Conservation (phyloP, 352 stramenopile species). For the Phytophthora pisi region DNA sequence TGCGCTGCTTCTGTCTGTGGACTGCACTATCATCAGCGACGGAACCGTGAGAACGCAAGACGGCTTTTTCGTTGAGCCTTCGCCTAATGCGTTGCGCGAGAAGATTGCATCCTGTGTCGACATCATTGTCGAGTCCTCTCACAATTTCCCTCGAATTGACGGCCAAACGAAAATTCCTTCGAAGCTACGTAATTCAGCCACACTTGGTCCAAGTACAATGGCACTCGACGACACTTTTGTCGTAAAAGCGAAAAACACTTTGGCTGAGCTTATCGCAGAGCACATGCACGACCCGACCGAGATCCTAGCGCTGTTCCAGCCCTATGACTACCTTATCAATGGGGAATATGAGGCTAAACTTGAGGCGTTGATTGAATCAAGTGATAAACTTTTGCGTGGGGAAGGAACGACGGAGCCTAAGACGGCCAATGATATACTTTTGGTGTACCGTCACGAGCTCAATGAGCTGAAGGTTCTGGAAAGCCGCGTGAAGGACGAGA, state of each 20-base stretch:
- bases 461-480: slow-evolving; percentile 57
- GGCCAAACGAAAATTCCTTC: slow-evolving; percentile 74
- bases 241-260: slow-evolving; percentile 63
- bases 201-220: slow-evolving; percentile 88
- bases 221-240: slow-evolving; percentile 80
- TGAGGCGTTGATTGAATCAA: slow-evolving; percentile 49
- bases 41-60: slow-evolving; percentile 33
- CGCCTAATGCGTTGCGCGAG: slow-evolving; percentile 56
- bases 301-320: slow-evolving; percentile 76
- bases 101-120: slow-evolving; percentile 70
- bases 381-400: slow-evolving; percentile 23
- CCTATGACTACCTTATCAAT: slow-evolving; percentile 82
- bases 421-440: slow-evolving; percentile 53
- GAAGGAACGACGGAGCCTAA: slow-evolving; percentile 18
- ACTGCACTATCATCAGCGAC: slow-evolving; percentile 43
- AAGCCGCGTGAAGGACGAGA: slow-evolving; percentile 42
- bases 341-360: slow-evolving; percentile 78
- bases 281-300: slow-evolving; percentile 73
- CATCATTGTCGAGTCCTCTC: slow-evolving; percentile 78
- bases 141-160: slow-evolving; percentile 91
- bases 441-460: slow-evolving; percentile 58
- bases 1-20: slow-evolving; percentile 62
- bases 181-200: slow-evolving; percentile 59
- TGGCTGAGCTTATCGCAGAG: slow-evolving; percentile 57
- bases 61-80: slow-evolving; percentile 69